Base-by-base conservation (phyloP, 1,284 basidiomycete genomes). In the Chondrostereum purpureum region DNA sequence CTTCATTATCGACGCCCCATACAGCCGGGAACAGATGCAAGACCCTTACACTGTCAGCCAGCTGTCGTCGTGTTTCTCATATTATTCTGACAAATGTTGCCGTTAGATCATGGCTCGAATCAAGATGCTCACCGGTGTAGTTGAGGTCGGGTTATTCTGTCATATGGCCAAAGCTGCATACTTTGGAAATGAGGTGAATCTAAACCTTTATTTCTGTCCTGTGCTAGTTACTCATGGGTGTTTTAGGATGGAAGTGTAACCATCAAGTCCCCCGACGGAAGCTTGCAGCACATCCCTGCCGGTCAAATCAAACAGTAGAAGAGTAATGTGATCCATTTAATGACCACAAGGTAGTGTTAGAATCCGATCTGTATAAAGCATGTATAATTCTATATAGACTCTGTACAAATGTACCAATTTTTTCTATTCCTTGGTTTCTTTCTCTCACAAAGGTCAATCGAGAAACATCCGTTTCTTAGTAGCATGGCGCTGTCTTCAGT, bases 141-240 rank as follows among this genome's bases (percentile, higher is more conserved):
- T 98, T 22, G 95, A 99, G 65, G 96, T 98, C 23, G 96, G 96
- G 0, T 67, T 99, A 17, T 99, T 99, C 73, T 93, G 90, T 60
- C 72, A 83, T 45, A 86, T 98, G 77, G 92, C 88, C n/a, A 80
- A 87, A 62, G 92, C 92, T 0, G 94, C 94, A 8, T 99, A 98
- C 74, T 99, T 98, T 69, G 95, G 95, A 14, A 95, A 96, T 57
- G 77, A 83, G 68, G 88, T 88, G 48, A 50, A 72, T 60, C n/a
- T n/a, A n/a, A n/a, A n/a, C n/a, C n/a, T n/a, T n/a, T n/a, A n/a
- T n/a, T 22, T 12, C 40, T 47, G 27, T 37, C 17, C 14, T 27
- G 6, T 12, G 5, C 17, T 16, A 11, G 24, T 18, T 21, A 39
- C 22, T 16, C 21, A 27, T 12, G 20, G 8, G 11, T 21, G 36